A percentile compares a stretch with the other conserved stretches of the same genome.
Conservation (phyloP, 1,139 yeast species). For the Geotrichum europaeum region DNA sequence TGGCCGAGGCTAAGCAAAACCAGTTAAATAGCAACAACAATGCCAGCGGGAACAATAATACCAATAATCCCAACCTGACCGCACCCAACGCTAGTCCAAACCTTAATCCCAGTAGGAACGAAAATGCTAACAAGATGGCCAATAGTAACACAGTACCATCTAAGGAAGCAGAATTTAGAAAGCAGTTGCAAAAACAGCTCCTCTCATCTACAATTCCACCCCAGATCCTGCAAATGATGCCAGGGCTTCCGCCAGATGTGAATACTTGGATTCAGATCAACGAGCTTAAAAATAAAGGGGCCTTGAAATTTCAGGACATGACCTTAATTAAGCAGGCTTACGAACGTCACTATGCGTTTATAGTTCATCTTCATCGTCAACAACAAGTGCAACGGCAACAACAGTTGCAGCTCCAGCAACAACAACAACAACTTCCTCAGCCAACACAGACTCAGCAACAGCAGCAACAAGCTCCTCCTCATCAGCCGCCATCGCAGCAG, state of each 20-base stretch:
- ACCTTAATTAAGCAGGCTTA: background rate
- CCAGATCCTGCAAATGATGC: conserved; percentile 2
- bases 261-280: conserved; percentile 7
- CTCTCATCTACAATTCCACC: conserved; percentile 1
- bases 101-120: background rate
- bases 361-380: background rate
- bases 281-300: conserved; percentile 8
- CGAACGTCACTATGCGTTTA: background rate
- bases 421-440: background rate
- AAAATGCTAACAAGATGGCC: background rate
- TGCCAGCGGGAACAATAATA: background rate
- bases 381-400: background rate
- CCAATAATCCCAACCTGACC: background rate
- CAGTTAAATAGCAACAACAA: background rate
- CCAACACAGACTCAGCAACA: background rate
- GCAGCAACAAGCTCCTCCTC: background rate
- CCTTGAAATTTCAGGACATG: background rate
- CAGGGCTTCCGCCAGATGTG: conserved; percentile 6
- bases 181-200: conserved; percentile 3
- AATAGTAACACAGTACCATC: background rate
- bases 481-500: background rate
- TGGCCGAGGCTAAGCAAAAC: background rate
- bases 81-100: background rate
- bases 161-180: conserved; percentile 6
- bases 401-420: conserved; percentile 1